Base-by-base conservation (phyloP, 1,139 yeast species). In the Fermentozyma sake region DNA sequence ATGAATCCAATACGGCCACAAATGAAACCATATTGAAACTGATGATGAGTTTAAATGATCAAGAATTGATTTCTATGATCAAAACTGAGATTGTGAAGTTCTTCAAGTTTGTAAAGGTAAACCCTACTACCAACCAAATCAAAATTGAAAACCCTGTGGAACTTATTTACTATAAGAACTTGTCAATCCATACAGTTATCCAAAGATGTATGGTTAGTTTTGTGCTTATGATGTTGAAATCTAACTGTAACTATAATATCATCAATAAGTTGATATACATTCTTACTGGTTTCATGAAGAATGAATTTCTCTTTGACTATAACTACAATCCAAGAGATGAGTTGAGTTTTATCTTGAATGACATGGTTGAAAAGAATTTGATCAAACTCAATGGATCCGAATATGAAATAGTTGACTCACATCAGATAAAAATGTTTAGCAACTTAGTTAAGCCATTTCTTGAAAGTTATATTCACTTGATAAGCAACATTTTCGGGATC, bases 261-360 rank as follows among this genome's bases (percentile, higher is more conserved):
- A 44, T 63, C 28, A 50, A 50, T 32, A 50, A 54, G 39, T 38
- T 61, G 18, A 52, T 45, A 35, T 55, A 61, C 36, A 56, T 64
- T 14, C 46, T 65, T 26, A 61, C 67, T 1, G 63, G 66, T 2
- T 55, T 65, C 31, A 46, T 66, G 33, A 66, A 65, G 41, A 59
- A 56, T 37, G 73, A 67, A 42, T 67, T 67, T 37, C 55, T 67
- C 36, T 64, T 67, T 39, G 73, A 67, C 35, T 61, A 66, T 44
- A 56, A 64, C 40, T 52, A 52, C 30, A 59, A 62, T 34, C 39
- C 42, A 16, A 44, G 57, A 27, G 57, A 54, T 33, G 55, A 49
- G 8, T 47, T 63, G 27, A 44, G 52, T 3, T 44, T 43, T 30
- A 54, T 67, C 5, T 50, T 66, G 35, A 35, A 51, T 12, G 55